Evolutionary conservation across 306 rosid genomes (phyloP), one percentile per base, ranked within the genome.

Genomic region (Cucurbita maxima): DNA sequence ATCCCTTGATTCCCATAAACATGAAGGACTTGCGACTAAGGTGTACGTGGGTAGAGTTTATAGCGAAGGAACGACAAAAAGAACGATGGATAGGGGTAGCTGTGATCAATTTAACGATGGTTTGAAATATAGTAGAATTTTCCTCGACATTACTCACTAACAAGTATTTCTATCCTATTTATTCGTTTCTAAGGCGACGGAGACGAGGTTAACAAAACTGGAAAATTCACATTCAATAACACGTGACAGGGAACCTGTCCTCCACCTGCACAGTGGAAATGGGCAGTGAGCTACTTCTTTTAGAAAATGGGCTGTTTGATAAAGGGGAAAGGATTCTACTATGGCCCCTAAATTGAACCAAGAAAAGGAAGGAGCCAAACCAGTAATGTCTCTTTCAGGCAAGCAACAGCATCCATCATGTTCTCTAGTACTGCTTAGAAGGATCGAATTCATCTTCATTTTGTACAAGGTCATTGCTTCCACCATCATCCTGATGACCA

Each of bases 391-490:
- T 50, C 68, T 16, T n/a, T 67, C 48, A 76, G 48, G 69, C 62
- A 47, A 77, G 79, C 20, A 47, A 58, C 68, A 14, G 20, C 62
- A 54, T 76, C 81, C 71, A 72, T 59, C 73, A 57, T 47, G 72
- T 73, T 81, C 69, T 76, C 78, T 82, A 66, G 74, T 82, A 80
- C 55, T 80, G 84, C 80, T 80, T 79, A 73, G 80, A 81, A 57
- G 86, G 79, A 20, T 78, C 85, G 75, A 75, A 82, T n/a, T 82
- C 89, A 53, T 72, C 76, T 20, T 84, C 82, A 59, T 94, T 85
- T 54, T 79, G 81, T 58, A 70, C 81, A 75, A 41, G 78, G 76
- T 58, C 81, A 71, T 79, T 80, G 70, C 80, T 81, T 15, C 85
- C 78, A 63, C 76, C 78, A 72, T 83, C 89, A 74, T 78, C 63